Evolutionary conservation across 2,329 filamentous ascomycete species (phyloP), one percentile per base, ranked within the genome.

Genomic region (Alternaria panax): DNA sequence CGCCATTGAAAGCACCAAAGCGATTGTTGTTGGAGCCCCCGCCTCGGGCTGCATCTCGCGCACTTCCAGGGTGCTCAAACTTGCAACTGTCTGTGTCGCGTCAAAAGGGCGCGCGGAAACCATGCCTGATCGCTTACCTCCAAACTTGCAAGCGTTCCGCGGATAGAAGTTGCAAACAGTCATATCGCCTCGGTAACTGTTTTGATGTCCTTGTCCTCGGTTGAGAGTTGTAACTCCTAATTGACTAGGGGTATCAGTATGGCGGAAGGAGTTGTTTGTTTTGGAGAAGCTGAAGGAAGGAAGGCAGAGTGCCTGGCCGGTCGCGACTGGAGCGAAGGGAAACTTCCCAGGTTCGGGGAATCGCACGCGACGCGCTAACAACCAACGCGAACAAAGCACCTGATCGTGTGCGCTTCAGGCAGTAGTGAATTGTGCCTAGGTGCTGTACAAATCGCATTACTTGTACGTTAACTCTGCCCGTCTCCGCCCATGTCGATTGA

Each of bases 121-220:
- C 27, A 27, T 1, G n/a, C 32, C 12, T 54, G 45, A 28, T 51
- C 20, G 28, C 82, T 64, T 80, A 89, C 88, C 81, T 78, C 89
- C 89, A 73, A 85, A 87, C 70, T 80, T 86, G 81, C 90, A 92
- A 63, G 82, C 82, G 42, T 88, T 88, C 73, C 88, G 83, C 73
- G 85, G 84, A 71, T 83, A 92, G 75, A 86, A 92, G 64, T 78
- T 84, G 81, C 90, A 92, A 56, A 90, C 72, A 28, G 73, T 70
- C 81, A 83, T 79, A 42, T 54, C 51, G 48, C 42, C 20, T 22
- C 25, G 25, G 40, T 56, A 50, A 48, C 32, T 45, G 34, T 57
- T 22, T 12, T 25, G 32, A 40, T 1, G 22, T 25, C 40, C 5
- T 12, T 52, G 24, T 25, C 24, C 16, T 4, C 43, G 34, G 14